phyloP scores from a whole-genome alignment of 495 filamentous ascomycete species.

The Clohesyomyces aquaticus region DNA sequence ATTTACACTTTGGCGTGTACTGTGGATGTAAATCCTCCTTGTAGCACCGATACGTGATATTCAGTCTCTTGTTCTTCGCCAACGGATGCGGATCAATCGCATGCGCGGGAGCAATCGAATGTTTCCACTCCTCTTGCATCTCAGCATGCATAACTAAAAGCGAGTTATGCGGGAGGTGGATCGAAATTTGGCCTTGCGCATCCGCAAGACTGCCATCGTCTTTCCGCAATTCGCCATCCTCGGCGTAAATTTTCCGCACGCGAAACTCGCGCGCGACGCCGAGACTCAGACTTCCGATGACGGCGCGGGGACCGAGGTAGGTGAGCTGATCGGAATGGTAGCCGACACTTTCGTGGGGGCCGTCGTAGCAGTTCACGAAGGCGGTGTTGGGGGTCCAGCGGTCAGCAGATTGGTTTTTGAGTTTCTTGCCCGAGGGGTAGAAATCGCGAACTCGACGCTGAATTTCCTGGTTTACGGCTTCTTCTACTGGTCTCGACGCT shows the following conservation, averaged over 20 bases:
- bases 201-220: constrained; percentile 53
- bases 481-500: constrained; percentile 67
- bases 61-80: constrained; percentile 77
- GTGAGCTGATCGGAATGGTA: constrained; percentile 93
- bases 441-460: constrained; percentile 62
- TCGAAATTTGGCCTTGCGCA: constrained; percentile 79
- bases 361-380: constrained; percentile 91
- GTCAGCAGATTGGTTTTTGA: constrained; percentile 72
- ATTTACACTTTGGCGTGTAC: constrained; percentile 66
- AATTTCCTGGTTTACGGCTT: constrained; percentile 75
- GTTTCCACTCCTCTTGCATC: constrained; percentile 83
- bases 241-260: constrained; percentile 71
- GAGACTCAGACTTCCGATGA: constrained; percentile 88
- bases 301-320: constrained; percentile 82
- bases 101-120: constrained; percentile 70
- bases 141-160: constrained; percentile 93
- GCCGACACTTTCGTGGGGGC: constrained; percentile 77
- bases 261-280: constrained; percentile 92
- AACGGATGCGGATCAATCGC: constrained; percentile 82
- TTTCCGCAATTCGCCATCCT: constrained; percentile 50
- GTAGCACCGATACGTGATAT: constrained; percentile 92
- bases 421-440: constrained; percentile 69
- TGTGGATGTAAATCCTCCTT: constrained; percentile 73
- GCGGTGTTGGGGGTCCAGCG: constrained; percentile 85
- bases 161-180: constrained; percentile 92